phyloP scores from a whole-genome alignment of 495 filamentous ascomycete genomes.

The Podospora fimiseda region DNA sequence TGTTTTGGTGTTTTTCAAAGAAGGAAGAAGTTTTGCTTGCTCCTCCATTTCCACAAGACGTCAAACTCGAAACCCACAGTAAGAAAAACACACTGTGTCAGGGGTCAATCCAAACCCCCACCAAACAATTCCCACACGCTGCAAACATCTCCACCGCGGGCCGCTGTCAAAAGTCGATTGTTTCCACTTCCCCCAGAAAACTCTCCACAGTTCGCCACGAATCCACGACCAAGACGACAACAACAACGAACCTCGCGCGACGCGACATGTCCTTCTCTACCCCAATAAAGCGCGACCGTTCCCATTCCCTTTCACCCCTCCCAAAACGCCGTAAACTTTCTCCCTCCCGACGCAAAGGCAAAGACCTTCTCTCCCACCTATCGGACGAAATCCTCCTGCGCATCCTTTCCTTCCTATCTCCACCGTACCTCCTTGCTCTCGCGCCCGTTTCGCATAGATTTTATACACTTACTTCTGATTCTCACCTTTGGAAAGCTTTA shows the following conservation, averaged over 20 bases:
- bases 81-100: neutral
- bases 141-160: no score
- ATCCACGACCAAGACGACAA: neutral
- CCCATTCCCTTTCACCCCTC: neutral
- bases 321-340: neutral
- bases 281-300: neutral
- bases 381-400: constrained; percentile 86
- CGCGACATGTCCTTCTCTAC: neutral
- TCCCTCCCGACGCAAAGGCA: neutral
- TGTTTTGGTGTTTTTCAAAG: no score
- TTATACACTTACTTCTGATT: constrained; percentile 67
- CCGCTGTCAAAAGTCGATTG: no score
- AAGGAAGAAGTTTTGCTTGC: no score
- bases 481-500: constrained; percentile 82
- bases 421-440: constrained; percentile 59
- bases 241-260: neutral
- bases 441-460: constrained; percentile 78
- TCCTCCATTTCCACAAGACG: neutral
- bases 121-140: no score
- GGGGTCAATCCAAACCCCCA: no score
- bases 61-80: neutral
- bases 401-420: constrained; percentile 70
- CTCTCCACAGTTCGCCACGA: neutral
- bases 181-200: no score
- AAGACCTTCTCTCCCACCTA: constrained; percentile 50